Conservation (phyloP, 2,329 filamentous ascomycete genomes). For the Fusarium torreyae region DNA sequence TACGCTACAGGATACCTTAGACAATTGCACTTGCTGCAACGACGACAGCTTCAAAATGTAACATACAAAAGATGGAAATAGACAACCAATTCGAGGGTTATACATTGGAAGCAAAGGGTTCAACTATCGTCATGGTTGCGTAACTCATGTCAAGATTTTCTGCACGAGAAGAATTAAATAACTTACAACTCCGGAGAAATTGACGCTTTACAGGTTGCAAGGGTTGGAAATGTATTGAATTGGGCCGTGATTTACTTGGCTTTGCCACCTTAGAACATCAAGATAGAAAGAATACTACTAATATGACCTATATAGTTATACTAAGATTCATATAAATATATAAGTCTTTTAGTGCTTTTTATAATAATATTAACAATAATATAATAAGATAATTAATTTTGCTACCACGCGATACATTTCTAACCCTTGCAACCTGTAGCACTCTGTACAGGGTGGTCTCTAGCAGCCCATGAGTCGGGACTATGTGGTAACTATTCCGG, state of each 20-base stretch:
- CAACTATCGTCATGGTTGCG: constrained; percentile 17
- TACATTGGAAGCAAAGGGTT: not conserved
- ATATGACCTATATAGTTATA: too few relatives aligned
- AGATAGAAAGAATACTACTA: too few relatives aligned
- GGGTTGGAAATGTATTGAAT: too few relatives aligned
- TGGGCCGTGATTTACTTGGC: too few relatives aligned
- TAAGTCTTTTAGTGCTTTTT: too few relatives aligned
- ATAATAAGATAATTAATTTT: too few relatives aligned
- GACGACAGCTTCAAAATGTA: not conserved
- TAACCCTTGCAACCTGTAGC: too few relatives aligned
- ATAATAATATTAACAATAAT: too few relatives aligned
- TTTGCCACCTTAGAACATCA: too few relatives aligned
- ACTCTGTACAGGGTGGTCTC: not conserved
- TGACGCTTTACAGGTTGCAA: too few relatives aligned
- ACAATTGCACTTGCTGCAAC: not conserved
- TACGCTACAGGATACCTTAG: not conserved
- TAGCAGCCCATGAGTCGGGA: not conserved
- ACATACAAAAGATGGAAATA: not conserved
- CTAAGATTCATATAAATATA: too few relatives aligned
- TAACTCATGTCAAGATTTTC: not conserved
- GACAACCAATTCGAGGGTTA: not conserved
- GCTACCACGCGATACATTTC: too few relatives aligned
- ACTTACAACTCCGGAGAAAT: not conserved
- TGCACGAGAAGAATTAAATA: not conserved
- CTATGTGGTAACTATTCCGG: not conserved